phyloP scores from a whole-genome alignment of 2,329 filamentous ascomycete genomes.

The Exophiala aquamarina region DNA sequence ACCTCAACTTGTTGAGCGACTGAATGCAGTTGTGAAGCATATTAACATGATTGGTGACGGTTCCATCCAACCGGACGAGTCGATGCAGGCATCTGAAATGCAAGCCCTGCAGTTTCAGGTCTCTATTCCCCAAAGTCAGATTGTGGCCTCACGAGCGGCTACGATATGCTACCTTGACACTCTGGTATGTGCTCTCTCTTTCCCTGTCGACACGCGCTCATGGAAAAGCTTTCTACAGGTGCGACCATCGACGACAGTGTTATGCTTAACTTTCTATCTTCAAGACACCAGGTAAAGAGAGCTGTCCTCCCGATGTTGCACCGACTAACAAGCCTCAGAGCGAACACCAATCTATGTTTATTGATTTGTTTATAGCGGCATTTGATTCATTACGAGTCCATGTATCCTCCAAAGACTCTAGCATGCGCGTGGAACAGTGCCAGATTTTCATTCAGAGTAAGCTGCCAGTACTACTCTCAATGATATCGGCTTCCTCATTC shows the following conservation, averaged over 20 bases:
- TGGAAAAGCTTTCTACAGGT: conserved; percentile 70
- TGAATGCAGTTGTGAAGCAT: conserved; percentile 25
- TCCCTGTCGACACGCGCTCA: conserved; percentile 33
- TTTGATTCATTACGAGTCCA: conserved; percentile 85
- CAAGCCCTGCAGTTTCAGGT: conserved; percentile 53
- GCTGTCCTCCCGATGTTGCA: conserved; percentile 1
- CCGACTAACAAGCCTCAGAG: conserved; percentile 50
- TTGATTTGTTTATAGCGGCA: conserved; percentile 81
- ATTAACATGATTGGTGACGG: conserved; percentile 17
- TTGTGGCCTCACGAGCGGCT: conserved; percentile 74
- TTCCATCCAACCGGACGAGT: conserved; percentile 3
- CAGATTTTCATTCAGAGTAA: conserved; percentile 84
- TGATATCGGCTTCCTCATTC: conserved; percentile 58
- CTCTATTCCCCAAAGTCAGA: conserved; percentile 64
- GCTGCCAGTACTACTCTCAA: conserved; percentile 61
- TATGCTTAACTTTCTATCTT: conserved; percentile 77
- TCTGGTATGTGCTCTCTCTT: conserved; percentile 54
- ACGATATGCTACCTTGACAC: conserved; percentile 85
- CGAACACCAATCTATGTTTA: conserved; percentile 72
- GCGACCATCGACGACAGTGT: conserved; percentile 79
- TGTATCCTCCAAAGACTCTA: conserved; percentile 47
- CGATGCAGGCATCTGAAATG: conserved; percentile 20
- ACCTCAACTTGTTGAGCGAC: conserved; percentile 20
- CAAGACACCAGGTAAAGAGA: conserved; percentile 71
- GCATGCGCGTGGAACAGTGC: conserved; percentile 57